Conservation (phyloP, 768 basidiomycete genomes). For the Phylloporus rhodoxanthus region DNA sequence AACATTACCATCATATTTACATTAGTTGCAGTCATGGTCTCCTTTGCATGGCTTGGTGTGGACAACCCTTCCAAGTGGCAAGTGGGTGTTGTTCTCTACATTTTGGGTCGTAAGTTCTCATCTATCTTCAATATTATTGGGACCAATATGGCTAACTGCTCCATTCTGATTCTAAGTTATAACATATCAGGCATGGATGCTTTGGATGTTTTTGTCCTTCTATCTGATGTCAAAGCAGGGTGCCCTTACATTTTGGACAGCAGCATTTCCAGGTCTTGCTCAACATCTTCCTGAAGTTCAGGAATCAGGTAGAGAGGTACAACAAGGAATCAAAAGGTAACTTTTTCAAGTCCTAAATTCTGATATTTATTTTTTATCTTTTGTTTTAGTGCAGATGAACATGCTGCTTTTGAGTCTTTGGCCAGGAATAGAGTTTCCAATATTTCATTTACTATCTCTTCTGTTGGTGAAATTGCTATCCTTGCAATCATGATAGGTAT, state of each 20-base stretch:
- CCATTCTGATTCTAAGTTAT: slow-evolving; percentile 41
- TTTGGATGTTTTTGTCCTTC: neutral
- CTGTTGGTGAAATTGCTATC: slow-evolving; percentile 63
- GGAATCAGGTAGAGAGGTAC: slow-evolving; percentile 39
- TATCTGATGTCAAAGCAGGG: slow-evolving; percentile 35
- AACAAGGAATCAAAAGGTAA: slow-evolving; percentile 44
- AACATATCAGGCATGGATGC: slow-evolving; percentile 52
- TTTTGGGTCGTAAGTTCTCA: slow-evolving; percentile 50
- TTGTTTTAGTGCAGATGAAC: slow-evolving; percentile 39
- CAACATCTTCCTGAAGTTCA: slow-evolving; percentile 66
- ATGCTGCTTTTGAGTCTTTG: slow-evolving; percentile 54
- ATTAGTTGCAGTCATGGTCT: slow-evolving; percentile 55
- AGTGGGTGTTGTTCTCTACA: slow-evolving; percentile 54
- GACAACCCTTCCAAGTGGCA: slow-evolving; percentile 60
- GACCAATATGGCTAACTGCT: neutral
- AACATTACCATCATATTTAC: slow-evolving; percentile 77
- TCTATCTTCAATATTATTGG: neutral
- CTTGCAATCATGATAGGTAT: slow-evolving; percentile 74
- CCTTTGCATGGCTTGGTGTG: slow-evolving; percentile 76
- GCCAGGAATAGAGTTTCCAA: slow-evolving; percentile 71
- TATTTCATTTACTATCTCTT: slow-evolving; percentile 64
- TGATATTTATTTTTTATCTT: neutral
- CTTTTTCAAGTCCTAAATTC: neutral
- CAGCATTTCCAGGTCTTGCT: slow-evolving; percentile 73
- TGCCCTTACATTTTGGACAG: slow-evolving; percentile 75